These are phyloP conservation scores for Lathyrus tuberosus DNA, from an alignment of 306 rosid genomes.

Conservation along the genomic window DNA sequence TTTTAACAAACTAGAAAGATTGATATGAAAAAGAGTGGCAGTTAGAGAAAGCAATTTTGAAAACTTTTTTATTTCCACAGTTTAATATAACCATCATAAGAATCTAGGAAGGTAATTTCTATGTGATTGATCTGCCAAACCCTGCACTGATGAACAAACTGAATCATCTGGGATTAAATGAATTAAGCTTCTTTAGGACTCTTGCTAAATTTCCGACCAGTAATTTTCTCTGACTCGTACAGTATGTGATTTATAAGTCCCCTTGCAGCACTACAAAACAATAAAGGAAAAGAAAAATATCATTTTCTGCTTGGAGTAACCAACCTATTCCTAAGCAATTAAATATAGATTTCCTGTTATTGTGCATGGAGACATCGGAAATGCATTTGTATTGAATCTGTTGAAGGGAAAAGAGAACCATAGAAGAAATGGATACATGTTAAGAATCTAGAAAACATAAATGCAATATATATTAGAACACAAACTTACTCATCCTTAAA, in stretches of 20 bases:
- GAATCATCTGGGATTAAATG: constrained; percentile 25
- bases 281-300: constrained; percentile 27
- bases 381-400: constrained; percentile 28
- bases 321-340: constrained; percentile 18
- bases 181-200: constrained; percentile 46
- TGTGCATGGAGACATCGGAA: constrained; percentile 22
- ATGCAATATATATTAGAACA: constrained; percentile 24
- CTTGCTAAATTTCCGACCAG: constrained; percentile 77
- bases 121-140: constrained; percentile 32
- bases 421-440: background rate
- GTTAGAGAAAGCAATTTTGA: constrained; percentile 16
- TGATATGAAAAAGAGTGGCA: constrained; percentile 27
- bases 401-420: constrained; percentile 12
- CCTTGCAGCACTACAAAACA: constrained; percentile 77
- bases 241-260: constrained; percentile 92
- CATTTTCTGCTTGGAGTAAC: constrained; percentile 6
- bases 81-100: constrained; percentile 17
- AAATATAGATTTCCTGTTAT: constrained; percentile 11
- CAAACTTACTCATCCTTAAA: constrained; percentile 86
- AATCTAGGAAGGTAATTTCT: constrained; percentile 15
- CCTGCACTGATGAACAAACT: constrained; percentile 29
- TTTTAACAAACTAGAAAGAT: constrained; percentile 37
- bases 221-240: constrained; percentile 66
- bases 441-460: constrained; percentile 24
- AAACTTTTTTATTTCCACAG: constrained; percentile 24